phyloP scores from a whole-genome alignment of 768 basidiomycete species.

The Harrya chromipes region DNA sequence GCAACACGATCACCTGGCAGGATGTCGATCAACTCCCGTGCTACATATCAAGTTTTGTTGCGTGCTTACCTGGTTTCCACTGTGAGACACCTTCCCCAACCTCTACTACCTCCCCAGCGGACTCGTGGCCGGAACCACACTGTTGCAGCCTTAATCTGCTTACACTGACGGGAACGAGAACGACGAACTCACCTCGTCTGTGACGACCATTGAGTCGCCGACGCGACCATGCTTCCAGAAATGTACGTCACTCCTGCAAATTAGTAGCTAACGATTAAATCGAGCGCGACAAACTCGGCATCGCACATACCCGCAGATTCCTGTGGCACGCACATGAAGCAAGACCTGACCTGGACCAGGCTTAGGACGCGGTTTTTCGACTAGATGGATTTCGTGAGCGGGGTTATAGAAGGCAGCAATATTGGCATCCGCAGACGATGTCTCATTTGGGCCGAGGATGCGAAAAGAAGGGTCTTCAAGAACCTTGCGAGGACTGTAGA shows the following conservation, averaged over 20 bases:
- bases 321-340: slow-evolving; percentile 63
- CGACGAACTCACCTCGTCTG: slow-evolving; percentile 48
- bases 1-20: slow-evolving; percentile 60
- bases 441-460: slow-evolving; percentile 48
- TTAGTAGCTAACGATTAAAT: neutral
- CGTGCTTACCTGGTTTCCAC: slow-evolving; percentile 52
- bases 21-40: neutral
- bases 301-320: slow-evolving; percentile 59
- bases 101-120: slow-evolving; percentile 63
- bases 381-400: slow-evolving; percentile 59
- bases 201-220: slow-evolving; percentile 68
- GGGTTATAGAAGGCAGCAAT: slow-evolving; percentile 67
- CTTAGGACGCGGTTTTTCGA: slow-evolving; percentile 58
- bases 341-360: slow-evolving; percentile 66
- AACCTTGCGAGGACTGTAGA: slow-evolving; percentile 55
- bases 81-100: slow-evolving; percentile 63
- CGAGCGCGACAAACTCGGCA: neutral
- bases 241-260: slow-evolving; percentile 62
- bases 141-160: slow-evolving; percentile 17
- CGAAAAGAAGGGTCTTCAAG: slow-evolving; percentile 55
- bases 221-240: slow-evolving; percentile 71
- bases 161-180: neutral
- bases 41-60: neutral
- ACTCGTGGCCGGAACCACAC: slow-evolving; percentile 72
- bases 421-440: slow-evolving; percentile 45